These are phyloP conservation scores for Sclerotinia spermophila DNA, from an alignment of 2,329 filamentous ascomycete genomes.

Conservation along the genomic window DNA sequence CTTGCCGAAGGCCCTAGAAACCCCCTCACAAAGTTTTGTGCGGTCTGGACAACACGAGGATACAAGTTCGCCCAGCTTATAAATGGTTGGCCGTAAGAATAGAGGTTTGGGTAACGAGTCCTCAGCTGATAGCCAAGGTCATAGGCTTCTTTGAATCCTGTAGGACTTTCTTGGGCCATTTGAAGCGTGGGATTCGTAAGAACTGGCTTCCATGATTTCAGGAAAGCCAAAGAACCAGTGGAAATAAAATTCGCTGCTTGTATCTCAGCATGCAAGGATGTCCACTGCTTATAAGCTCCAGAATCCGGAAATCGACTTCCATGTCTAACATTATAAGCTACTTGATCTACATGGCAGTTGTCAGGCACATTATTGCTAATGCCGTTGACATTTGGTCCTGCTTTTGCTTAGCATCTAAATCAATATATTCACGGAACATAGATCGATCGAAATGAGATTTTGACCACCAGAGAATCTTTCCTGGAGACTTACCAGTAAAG, in stretches of 20 bases:
- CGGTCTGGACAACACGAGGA: conserved; percentile 59
- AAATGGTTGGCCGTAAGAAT: conserved; percentile 45
- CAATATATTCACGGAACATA: too few relatives aligned
- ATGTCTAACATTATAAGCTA: conserved; percentile 57
- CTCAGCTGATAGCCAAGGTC: conserved; percentile 53
- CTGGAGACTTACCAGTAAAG: not conserved
- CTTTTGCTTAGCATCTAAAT: not conserved
- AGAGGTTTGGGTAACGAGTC: conserved; percentile 48
- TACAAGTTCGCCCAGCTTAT: conserved; percentile 65
- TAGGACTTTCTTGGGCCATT: conserved; percentile 56
- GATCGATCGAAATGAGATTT: not conserved
- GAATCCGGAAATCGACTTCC: conserved; percentile 60
- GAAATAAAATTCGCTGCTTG: conserved; percentile 52
- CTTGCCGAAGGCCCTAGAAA: conserved; percentile 56
- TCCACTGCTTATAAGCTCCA: conserved; percentile 57
- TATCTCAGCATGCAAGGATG: conserved; percentile 42
- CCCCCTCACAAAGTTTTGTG: conserved; percentile 57
- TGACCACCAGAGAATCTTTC: not conserved
- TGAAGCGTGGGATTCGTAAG: conserved; percentile 52
- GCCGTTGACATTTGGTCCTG: conserved; percentile 45
- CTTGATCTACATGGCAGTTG: conserved; percentile 57
- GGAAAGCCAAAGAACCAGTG: conserved; percentile 51
- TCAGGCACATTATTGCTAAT: conserved; percentile 53
- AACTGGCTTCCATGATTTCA: conserved; percentile 56
- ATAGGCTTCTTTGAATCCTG: conserved; percentile 59